These are phyloP conservation scores for Aspergillus ostianus DNA, from an alignment of 495 filamentous ascomycete species.

Conservation along the genomic window DNA sequence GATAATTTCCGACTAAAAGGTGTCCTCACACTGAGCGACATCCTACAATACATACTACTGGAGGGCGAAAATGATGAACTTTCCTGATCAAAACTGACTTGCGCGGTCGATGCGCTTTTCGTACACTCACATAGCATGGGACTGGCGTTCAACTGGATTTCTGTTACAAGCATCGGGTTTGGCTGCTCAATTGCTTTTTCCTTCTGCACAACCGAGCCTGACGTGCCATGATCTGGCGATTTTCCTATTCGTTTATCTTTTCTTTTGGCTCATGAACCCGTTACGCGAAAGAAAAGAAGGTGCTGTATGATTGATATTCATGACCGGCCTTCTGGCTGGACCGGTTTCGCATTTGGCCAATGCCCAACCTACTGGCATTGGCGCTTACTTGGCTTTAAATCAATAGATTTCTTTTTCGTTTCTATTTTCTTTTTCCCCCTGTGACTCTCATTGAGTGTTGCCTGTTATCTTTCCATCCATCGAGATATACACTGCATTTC, in stretches of 20 bases:
- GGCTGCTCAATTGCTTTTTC: neutral
- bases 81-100: constrained; percentile 24
- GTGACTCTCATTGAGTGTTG: neutral
- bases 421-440: constrained; percentile 12
- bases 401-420: constrained; percentile 34
- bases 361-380: constrained; percentile 16
- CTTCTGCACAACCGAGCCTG: neutral
- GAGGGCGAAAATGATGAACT: constrained; percentile 65
- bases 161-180: neutral
- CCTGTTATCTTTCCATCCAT: neutral
- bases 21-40: constrained; percentile 91
- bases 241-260: constrained; percentile 9
- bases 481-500: constrained; percentile 3
- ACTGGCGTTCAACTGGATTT: constrained; percentile 30
- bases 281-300: constrained; percentile 33
- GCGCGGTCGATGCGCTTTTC: constrained; percentile 8
- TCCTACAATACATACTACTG: constrained; percentile 90
- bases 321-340: constrained; percentile 5
- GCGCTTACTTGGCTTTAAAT: constrained; percentile 24
- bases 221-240: neutral
- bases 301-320: constrained; percentile 25
- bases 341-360: constrained; percentile 8
- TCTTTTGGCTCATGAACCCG: constrained; percentile 1
- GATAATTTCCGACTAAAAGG: constrained; percentile 81
- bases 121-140: constrained; percentile 40